Percentiles rank a stretch among this genome's conserved stretches.
phyloP scores from a whole-genome alignment of 345 rosid species.

The Euphorbia lathyris region DNA sequence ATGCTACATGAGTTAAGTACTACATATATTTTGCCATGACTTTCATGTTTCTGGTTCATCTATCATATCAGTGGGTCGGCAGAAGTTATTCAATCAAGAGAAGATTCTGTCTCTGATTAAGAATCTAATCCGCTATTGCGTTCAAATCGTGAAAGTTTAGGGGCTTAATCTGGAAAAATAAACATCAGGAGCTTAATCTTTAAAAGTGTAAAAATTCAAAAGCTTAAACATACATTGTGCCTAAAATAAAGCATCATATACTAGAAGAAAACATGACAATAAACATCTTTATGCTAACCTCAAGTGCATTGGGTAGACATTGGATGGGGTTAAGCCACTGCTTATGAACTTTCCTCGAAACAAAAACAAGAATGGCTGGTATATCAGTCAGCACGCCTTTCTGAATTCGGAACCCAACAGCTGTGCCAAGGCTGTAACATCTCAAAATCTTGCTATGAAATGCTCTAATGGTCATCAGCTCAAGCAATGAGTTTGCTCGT shows the following conservation, averaged over 20 bases:
- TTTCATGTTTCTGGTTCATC: too few species aligned
- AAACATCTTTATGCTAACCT: conserved; percentile 42
- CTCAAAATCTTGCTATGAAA: conserved; percentile 88
- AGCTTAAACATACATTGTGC: too few species aligned
- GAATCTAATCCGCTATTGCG: too few species aligned
- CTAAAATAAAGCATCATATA: not conserved
- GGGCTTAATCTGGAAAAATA: too few species aligned
- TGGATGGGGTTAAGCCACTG: conserved; percentile 86
- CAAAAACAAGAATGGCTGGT: conserved; percentile 94
- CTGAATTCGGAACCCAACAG: conserved; percentile 84
- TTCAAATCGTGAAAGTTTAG: conserved; percentile 8
- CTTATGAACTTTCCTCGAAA: conserved; percentile 86
- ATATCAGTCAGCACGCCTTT: conserved; percentile 68
- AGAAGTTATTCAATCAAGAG: too few species aligned
- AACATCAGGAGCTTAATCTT: too few species aligned
- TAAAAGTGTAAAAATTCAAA: too few species aligned
- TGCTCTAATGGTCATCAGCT: conserved; percentile 94
- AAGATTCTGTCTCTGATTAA: too few species aligned
- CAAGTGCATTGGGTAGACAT: conserved; percentile 77
- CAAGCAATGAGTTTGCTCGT: conserved; percentile 81
- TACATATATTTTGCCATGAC: too few species aligned
- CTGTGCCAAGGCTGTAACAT: conserved; percentile 84
- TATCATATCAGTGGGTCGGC: too few species aligned
- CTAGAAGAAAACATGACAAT: not conserved
- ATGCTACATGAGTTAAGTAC: too few species aligned